Base-by-base conservation (phyloP, 805 yeast genomes). In the Metschnikowia orientalis region DNA sequence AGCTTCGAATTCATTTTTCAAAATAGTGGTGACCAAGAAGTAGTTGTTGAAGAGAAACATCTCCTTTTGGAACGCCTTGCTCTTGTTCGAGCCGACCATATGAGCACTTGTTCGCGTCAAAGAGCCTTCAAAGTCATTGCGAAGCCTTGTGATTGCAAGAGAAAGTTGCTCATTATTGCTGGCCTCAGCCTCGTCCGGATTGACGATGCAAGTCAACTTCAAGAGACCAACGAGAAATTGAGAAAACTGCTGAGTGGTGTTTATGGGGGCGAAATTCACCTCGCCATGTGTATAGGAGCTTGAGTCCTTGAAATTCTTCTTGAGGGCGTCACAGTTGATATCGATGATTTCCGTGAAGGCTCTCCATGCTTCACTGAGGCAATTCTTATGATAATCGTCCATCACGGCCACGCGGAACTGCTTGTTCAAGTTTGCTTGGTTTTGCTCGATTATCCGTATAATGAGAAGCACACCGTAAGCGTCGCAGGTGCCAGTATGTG, bases 281-380 rank as follows among this genome's bases (percentile, higher is more conserved):
- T 30, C 39, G 8, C 53, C 36, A 17, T 48, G 51, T 18, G 53
- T 46, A 12, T 47, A 45, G 6, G 49, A 42, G 18, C 21, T 19
- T 4, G 53, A 29, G 21, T 53, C 71, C 38, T 45, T 65, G 29
- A 56, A 56, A 11, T 71, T 71, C 32, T 67, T 73, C 41, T 81
- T 79, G 54, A 87, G 61, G 30, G 79, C 74, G 13, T 78, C 82
- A 47, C 95, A 81, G 47, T 90, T 85, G 20, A 74, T 60, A 53
- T 88, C 96, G 25, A 89, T 71, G 20, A 86, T 64, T 28, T 67
- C 69, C 48, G 88, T 89, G 50, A 89, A 83, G 38, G 73, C 77
- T 0, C 97, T 95, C 97, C 97, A 92, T 27, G 90, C 60, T 3
- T 72, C 55, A 32, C 86, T 73, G 40, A 79, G 57, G 41, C 82